Evolutionary conservation across 1,284 basidiomycete species (phyloP), one percentile per base, ranked within the genome.

Genomic region (Trichosporon sp.): DNA sequence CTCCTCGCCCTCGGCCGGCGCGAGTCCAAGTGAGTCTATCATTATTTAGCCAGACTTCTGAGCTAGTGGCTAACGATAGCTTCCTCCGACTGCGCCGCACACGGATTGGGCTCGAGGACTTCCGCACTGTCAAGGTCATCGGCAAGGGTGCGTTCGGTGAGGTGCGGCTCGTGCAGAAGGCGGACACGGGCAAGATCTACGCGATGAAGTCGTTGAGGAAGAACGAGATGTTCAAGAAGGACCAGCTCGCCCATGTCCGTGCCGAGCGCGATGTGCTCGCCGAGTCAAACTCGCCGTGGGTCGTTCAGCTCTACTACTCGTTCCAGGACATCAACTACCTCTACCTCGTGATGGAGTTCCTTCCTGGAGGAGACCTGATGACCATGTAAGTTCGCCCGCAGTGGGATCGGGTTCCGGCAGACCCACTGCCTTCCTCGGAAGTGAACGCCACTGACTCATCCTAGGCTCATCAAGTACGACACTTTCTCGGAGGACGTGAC

Each of bases 391-490:
- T 75, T 63, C 10, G 14, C 37, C 61, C 7, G 4, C 14, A n/a
- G 59, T 63, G 59, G 59, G 59, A 10, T 10, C 21, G 19, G 14
- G 59, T 63, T 63, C 59, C 32, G 32, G 59, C 59, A 35, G 37
- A 63, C 59, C 59, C 59, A 63, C 59, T 63, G 32, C 6, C 10
- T 19, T 43, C 26, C n/a, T 14, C 32, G 8, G 32, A 21, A 11
- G 31, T 32, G 59, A 32, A 26, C 48, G 5, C 26, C 31, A 38
- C 65, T 63, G 32, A 61, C 26, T 26, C 21, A 35, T 19, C 1
- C 91, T 46, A 99, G 98, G 96, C 87, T 99, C 75, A 99, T 99
- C 91, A 98, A 98, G 85, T 98, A 99, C 85, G 96, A 99, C 83
- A 94, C 96, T 0, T 99, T 99, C 85, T 94, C 93, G 8, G 96